These are phyloP conservation scores for Ophiosphaerella narmari DNA, from an alignment of 2,329 filamentous ascomycete species.

Conservation along the genomic window DNA sequence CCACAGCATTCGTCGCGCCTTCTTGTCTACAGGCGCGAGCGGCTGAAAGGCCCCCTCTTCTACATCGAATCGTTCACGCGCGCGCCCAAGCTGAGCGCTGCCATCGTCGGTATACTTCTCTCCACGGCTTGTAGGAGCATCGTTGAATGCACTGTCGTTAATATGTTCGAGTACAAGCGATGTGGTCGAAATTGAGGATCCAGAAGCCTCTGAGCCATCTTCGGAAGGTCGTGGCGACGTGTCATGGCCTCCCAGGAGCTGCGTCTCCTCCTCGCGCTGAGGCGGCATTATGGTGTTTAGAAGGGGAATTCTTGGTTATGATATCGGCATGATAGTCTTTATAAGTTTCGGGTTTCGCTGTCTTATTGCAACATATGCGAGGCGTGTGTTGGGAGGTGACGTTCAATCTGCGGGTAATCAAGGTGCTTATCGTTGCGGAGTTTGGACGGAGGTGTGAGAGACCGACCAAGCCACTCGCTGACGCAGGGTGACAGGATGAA, in stretches of 20 bases:
- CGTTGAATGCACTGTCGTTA: constrained; percentile 57
- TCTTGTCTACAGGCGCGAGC: constrained; percentile 65
- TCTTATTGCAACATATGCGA: not conserved
- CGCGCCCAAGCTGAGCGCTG: constrained; percentile 48
- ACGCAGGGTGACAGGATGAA: constrained; percentile 22
- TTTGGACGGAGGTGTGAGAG: constrained; percentile 33
- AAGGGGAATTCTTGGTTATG: not conserved
- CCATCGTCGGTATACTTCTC: constrained; percentile 50
- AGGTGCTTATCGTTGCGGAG: constrained; percentile 27
- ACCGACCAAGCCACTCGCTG: constrained; percentile 34
- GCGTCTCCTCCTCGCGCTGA: constrained; percentile 51
- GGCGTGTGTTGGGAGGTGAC: not conserved
- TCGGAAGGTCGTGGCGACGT: constrained; percentile 37
- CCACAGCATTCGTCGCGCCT: constrained; percentile 66
- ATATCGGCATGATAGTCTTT: constrained; percentile 22
- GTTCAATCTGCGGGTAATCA: constrained; percentile 10
- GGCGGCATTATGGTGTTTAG: constrained; percentile 36
- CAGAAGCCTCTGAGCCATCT: constrained; percentile 56
- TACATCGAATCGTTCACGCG: constrained; percentile 56
- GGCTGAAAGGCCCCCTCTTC: constrained; percentile 55
- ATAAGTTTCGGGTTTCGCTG: not conserved
- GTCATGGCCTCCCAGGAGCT: constrained; percentile 49
- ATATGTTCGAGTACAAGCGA: constrained; percentile 81
- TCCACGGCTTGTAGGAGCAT: constrained; percentile 27
- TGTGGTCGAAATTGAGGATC: constrained; percentile 80